These are phyloP conservation scores for Saccharum spontaneum DNA, from an alignment of 176 grass and related monocot species.

Conservation along the genomic window DNA sequence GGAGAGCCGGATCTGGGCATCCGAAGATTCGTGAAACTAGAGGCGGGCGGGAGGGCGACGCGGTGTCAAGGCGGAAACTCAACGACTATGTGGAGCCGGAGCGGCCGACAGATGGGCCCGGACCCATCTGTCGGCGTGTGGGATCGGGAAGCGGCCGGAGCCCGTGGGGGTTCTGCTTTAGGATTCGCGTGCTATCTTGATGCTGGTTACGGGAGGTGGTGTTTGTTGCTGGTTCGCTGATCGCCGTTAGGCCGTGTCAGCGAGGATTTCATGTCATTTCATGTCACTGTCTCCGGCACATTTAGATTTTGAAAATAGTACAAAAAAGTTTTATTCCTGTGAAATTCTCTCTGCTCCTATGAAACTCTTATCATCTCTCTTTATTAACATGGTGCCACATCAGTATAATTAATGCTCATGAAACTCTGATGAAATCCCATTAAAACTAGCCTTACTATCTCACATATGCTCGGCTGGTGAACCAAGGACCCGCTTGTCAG, in stretches of 20 bases:
- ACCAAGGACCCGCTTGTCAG: background rate
- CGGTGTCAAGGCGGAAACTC: background rate
- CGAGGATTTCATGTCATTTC: too few relatives aligned
- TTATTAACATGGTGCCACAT: too few relatives aligned
- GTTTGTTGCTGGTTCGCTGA: background rate
- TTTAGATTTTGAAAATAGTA: too few relatives aligned
- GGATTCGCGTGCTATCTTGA: background rate
- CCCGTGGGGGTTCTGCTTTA: background rate
- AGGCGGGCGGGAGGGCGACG: conserved; percentile 15
- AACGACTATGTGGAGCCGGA: background rate
- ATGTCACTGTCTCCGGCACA: too few relatives aligned
- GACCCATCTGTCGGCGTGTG: background rate
- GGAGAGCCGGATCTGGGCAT: conserved; percentile 41
- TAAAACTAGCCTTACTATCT: too few relatives aligned
- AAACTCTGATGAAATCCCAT: too few relatives aligned
- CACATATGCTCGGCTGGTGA: background rate
- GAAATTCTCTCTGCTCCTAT: too few relatives aligned
- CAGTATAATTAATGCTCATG: too few relatives aligned
- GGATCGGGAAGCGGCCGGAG: background rate
- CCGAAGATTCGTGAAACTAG: conserved; percentile 37
- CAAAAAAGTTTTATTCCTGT: too few relatives aligned
- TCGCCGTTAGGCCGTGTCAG: too few relatives aligned
- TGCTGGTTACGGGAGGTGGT: background rate
- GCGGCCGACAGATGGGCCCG: background rate
- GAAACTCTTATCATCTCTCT: too few relatives aligned